A percentile compares a stretch with the other conserved stretches of the same genome.
phyloP scores from a whole-genome alignment of 352 stramenopile genomes.

The Aphanomyces euteiches region DNA sequence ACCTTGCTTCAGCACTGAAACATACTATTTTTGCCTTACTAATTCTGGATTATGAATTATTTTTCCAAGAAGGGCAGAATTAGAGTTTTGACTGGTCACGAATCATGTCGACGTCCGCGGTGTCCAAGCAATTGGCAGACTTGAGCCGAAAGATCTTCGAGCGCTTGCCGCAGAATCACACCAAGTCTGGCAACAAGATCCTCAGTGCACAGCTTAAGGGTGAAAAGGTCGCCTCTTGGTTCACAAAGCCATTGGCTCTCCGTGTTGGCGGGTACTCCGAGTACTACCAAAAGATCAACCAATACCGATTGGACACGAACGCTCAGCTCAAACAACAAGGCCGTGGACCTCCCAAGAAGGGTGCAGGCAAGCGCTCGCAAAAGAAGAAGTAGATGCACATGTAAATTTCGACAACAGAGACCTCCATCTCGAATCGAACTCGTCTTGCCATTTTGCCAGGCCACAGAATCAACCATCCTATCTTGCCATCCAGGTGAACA shows the following conservation, averaged over 20 bases:
- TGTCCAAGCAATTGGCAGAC: constrained; percentile 59
- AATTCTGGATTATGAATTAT: too few species aligned
- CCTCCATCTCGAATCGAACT: not conserved
- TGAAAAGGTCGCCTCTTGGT: constrained; percentile 82
- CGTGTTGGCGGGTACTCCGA: constrained; percentile 76
- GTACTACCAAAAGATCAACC: constrained; percentile 79
- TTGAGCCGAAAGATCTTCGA: constrained; percentile 86
- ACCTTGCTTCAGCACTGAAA: too few species aligned
- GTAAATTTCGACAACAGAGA: constrained; percentile 3
- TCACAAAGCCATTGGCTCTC: constrained; percentile 76
- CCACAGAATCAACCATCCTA: not conserved
- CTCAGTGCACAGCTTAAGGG: constrained; percentile 87
- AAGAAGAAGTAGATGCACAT: constrained; percentile 52
- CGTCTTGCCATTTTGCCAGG: not conserved
- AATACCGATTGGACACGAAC: constrained; percentile 67
- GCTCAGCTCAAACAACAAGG: constrained; percentile 85
- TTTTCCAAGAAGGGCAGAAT: constrained; percentile 5
- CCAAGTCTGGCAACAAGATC: constrained; percentile 80
- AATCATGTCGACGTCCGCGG: constrained; percentile 31
- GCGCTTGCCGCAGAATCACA: constrained; percentile 77
- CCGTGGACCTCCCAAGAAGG: constrained; percentile 85
- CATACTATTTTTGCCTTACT: too few species aligned
- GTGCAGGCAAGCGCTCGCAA: constrained; percentile 80
- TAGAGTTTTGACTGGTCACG: not conserved
- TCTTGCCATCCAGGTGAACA: too few species aligned